Conservation (phyloP, 1,284 basidiomycete species). For the Exobasidium rhododendri region DNA sequence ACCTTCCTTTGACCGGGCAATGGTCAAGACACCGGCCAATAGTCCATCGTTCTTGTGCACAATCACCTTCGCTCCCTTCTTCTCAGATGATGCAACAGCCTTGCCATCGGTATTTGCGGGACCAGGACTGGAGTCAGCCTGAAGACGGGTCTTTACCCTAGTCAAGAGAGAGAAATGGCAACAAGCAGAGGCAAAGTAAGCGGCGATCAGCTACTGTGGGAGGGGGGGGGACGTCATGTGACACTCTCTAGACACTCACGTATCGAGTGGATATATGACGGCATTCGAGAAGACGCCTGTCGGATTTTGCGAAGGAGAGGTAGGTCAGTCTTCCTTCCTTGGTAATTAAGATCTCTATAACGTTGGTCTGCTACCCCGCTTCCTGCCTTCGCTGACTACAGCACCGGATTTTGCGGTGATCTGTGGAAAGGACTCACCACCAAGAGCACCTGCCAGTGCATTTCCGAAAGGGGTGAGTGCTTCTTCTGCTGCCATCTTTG, state of each 20-base stretch:
- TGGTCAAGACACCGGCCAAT: slow-evolving; percentile 45
- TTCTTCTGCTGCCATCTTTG: slow-evolving; percentile 28
- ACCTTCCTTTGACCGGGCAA: slow-evolving; percentile 45
- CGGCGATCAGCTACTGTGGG: not conserved
- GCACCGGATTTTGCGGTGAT: too few species aligned
- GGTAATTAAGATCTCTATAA: too few species aligned
- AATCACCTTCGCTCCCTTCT: slow-evolving; percentile 63
- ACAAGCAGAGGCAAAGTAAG: not conserved
- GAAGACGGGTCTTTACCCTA: slow-evolving; percentile 96
- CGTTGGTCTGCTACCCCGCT: not conserved
- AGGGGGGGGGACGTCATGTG: not conserved
- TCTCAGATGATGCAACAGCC: slow-evolving; percentile 43
- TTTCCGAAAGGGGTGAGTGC: slow-evolving; percentile 84
- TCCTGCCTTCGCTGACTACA: not conserved
- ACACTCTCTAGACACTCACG: slow-evolving; percentile 54
- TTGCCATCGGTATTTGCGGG: slow-evolving; percentile 56
- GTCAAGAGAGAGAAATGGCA: slow-evolving; percentile 61
- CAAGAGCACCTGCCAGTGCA: slow-evolving; percentile 89
- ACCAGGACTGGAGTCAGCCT: slow-evolving; percentile 60
- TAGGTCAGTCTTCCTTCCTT: too few species aligned
- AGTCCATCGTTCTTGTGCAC: slow-evolving; percentile 43
- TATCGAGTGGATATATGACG: slow-evolving; percentile 91
- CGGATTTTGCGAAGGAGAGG: not conserved
- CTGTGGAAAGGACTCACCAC: slow-evolving; percentile 76
- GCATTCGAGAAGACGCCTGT: slow-evolving; percentile 52